These are phyloP conservation scores for Eucalyptus tenuipes DNA, from an alignment of 345 rosid genomes.

Conservation along the genomic window DNA sequence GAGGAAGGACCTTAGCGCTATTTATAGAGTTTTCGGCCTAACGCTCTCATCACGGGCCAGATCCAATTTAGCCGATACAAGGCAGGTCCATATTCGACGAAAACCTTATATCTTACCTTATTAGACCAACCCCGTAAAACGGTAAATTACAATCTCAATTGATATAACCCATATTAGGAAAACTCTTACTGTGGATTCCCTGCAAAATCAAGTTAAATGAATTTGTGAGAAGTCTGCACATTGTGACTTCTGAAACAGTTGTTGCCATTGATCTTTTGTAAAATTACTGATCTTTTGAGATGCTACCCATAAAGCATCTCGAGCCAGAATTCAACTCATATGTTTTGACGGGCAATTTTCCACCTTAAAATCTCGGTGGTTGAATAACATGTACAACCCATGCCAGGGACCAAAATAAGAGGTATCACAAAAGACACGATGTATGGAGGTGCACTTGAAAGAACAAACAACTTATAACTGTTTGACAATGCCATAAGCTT, in stretches of 20 bases:
- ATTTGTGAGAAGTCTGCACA: not conserved
- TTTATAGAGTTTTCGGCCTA: no score
- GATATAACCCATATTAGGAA: no score
- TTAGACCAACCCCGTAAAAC: no score
- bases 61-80: no score
- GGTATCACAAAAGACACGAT: not conserved
- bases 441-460: not conserved
- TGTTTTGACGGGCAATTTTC: not conserved
- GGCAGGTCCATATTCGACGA: accelerated
- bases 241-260: not conserved
- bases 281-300: not conserved
- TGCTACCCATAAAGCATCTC: not conserved
- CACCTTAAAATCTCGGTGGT: not conserved
- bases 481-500: not conserved
- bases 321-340: not conserved
- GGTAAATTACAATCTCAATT: no score
- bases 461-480: not conserved
- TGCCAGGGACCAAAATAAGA: not conserved
- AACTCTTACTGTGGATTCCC: not conserved
- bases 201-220: not conserved
- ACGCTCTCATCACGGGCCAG: no score
- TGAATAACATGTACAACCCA: not conserved
- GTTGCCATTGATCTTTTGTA: not conserved
- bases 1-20: no score
- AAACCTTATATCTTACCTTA: no score